These are phyloP conservation scores for Mitragyna speciosa DNA, from an alignment of 257 asterid genomes.

Conservation along the genomic window DNA sequence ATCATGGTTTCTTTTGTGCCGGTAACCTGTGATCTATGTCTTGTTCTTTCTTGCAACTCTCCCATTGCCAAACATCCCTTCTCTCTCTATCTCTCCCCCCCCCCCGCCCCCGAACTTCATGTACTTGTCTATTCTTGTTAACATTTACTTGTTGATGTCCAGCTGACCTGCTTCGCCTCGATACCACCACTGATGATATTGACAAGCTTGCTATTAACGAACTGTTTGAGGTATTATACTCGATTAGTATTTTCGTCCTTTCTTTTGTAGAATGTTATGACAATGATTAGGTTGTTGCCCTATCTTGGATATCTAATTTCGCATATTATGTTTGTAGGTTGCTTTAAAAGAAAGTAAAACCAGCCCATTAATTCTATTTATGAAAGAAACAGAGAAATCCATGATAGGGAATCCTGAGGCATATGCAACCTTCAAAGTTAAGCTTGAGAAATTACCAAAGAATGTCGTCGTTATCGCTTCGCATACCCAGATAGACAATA, in stretches of 20 bases:
- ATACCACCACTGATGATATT: conserved; percentile 62
- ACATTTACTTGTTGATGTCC: conserved; percentile 33
- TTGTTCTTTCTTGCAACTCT: neutral
- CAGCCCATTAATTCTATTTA: conserved; percentile 59
- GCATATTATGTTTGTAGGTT: conserved; percentile 45
- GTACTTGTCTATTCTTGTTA: neutral
- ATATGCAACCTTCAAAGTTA: conserved; percentile 57
- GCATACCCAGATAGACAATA: conserved; percentile 74
- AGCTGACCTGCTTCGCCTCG: conserved; percentile 82
- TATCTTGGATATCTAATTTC: neutral
- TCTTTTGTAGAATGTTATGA: neutral
- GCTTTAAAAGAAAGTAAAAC: conserved; percentile 65
- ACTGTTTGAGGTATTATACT: conserved; percentile 67
- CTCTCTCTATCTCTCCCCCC: neutral
- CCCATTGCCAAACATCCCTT: neutral
- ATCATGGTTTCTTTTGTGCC: conserved; percentile 84
- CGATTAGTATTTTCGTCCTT: conserved; percentile 2
- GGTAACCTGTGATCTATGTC: conserved; percentile 38
- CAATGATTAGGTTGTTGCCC: neutral
- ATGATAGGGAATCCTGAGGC: conserved; percentile 70
- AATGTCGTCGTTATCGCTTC: conserved; percentile 77
- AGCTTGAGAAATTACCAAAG: conserved; percentile 76
- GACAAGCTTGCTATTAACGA: conserved; percentile 75
- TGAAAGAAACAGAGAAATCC: conserved; percentile 88
- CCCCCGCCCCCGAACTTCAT: neutral